phyloP scores from a whole-genome alignment of 805 yeast genomes.

The Nakazawaea siamensis region DNA sequence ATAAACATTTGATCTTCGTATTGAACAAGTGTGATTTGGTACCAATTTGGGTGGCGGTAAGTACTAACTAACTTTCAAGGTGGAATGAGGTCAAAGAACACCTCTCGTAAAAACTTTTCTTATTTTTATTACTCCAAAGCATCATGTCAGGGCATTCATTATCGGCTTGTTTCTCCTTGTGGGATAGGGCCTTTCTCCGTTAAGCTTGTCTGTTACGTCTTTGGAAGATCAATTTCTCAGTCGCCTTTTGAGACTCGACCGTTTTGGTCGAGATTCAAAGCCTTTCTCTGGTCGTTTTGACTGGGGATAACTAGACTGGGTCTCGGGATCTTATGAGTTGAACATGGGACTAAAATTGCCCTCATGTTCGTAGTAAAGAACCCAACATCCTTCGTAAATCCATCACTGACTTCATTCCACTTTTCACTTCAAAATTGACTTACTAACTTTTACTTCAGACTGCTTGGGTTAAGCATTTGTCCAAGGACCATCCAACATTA shows the following conservation, averaged over 20 bases:
- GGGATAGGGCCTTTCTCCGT: constrained; percentile 18
- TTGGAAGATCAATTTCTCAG: constrained; percentile 73
- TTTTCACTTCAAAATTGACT: neutral
- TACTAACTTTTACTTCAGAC: constrained; percentile 54
- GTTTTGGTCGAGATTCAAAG: constrained; percentile 35
- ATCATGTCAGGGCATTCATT: constrained; percentile 70
- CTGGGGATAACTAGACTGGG: constrained; percentile 24
- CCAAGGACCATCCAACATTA: constrained; percentile 86
- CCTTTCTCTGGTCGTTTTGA: constrained; percentile 35
- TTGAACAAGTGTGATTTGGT: constrained; percentile 96
- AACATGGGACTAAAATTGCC: constrained; percentile 33
- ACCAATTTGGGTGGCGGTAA: constrained; percentile 99
- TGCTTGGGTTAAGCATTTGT: constrained; percentile 95
- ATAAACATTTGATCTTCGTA: constrained; percentile 90
- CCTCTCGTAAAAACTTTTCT: neutral
- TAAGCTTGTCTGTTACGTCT: constrained; percentile 90
- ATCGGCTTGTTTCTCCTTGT: neutral
- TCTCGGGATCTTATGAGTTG: constrained; percentile 77
- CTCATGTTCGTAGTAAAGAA: constrained; percentile 80
- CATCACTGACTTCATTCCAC: too few species aligned
- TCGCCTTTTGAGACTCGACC: constrained; percentile 43
- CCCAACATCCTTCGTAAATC: constrained; percentile 44
- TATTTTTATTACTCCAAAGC: constrained; percentile 51
- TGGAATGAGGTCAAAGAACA: neutral
- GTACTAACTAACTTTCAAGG: constrained; percentile 29